Base-by-base conservation (phyloP, 257 asterid species). In the Fraxinus excelsior region DNA sequence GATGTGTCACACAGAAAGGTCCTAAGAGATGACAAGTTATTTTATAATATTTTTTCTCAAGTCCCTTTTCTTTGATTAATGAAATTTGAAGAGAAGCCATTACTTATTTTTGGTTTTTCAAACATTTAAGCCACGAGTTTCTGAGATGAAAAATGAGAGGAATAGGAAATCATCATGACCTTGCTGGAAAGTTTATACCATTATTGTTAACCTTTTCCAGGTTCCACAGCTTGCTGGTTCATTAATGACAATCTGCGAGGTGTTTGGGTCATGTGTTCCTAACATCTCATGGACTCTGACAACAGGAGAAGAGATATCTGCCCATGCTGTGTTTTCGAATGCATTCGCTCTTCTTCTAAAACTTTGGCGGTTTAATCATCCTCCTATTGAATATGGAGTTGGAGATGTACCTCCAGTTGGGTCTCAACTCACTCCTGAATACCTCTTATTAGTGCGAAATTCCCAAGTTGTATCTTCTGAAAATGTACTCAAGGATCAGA, bases 401-500 rank as follows among this genome's bases (percentile, higher is more conserved):
- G 97, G 99, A 71, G 98, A 95, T 51, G 97, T 93, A 58, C 99
- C 98, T 42, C 99, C 97, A 2, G 98, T 90, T 8, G 98, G 99
- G 46, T 87, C 93, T 73, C 98, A 87, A 78, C 91, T 95, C 80
- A 95, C 97, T 62, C 98, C 98, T 2, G 99, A 95, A 73, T 90
- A 91, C 90, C 98, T 95, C 78, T 78, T 95, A 14, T 73, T 88
- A 67, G 94, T 93, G n/a, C 91, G 97, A 16, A 95, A 95, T 78
- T 91, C 97, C 74, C 90, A 88, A 76, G 79, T 95, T n/a, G 81
- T 91, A 60, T 87, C 96, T 40, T 85, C 94, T 0, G 92, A 84
- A 67, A 84, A 79, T 82, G 67, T 68, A 56, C 90, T 78, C 74
- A 90, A 90, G 86, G 94, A 93, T 77, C 98, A 93, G 66, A 90